These are phyloP conservation scores for Stephania cephalantha DNA, from an alignment of 164 flowering plant species.

Conservation along the genomic window DNA sequence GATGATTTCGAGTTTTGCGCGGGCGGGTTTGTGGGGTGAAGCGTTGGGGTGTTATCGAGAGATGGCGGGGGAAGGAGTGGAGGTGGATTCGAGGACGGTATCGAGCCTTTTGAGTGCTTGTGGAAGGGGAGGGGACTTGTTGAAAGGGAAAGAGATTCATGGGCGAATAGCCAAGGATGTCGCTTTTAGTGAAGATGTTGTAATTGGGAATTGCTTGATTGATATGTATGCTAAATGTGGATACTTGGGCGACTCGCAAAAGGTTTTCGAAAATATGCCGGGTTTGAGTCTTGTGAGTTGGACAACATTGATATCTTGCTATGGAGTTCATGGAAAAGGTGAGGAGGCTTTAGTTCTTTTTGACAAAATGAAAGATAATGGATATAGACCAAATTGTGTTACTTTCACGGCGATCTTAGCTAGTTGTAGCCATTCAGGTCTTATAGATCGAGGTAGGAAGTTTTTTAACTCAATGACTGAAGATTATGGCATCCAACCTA, in stretches of 20 bases:
- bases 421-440: conserved; percentile 56
- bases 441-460: conserved; percentile 36
- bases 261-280: conserved; percentile 33
- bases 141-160: conserved; percentile 51
- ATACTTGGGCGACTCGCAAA: conserved; percentile 28
- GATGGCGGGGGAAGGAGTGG: conserved; percentile 36
- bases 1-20: conserved; percentile 45
- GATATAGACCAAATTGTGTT: conserved; percentile 36
- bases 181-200: conserved; percentile 28
- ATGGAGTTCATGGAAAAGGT: conserved; percentile 57
- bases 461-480: conserved; percentile 34
- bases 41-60: conserved; percentile 32
- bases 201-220: conserved; percentile 40
- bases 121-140: conserved; percentile 42
- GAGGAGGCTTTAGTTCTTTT: conserved; percentile 37
- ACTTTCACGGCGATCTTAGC: conserved; percentile 50
- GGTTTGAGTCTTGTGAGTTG: conserved; percentile 39
- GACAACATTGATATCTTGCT: conserved; percentile 57
- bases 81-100: conserved; percentile 35
- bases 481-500: conserved; percentile 34
- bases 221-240: conserved; percentile 52
- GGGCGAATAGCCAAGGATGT: conserved; percentile 29
- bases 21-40: conserved; percentile 31
- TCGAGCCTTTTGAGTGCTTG: conserved; percentile 45
- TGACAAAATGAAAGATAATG: conserved; percentile 35